Conservation (phyloP, 305 asterid species). For the Fraxinus platypoda region DNA sequence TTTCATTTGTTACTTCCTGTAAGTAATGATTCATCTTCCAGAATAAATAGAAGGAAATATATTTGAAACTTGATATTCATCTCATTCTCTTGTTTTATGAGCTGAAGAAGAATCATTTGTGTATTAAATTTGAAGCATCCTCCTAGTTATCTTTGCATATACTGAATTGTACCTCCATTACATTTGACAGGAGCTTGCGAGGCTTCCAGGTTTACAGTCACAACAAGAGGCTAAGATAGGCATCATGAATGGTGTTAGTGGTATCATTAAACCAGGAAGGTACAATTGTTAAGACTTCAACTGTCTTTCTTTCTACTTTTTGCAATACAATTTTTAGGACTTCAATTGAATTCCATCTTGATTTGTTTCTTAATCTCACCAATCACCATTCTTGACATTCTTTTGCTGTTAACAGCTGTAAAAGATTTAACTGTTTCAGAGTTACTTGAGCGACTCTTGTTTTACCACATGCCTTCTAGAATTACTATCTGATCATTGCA, state of each 20-base stretch:
- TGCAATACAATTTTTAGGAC: background rate
- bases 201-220: constrained; percentile 52
- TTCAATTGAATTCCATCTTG: background rate
- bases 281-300: constrained; percentile 12
- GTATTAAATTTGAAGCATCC: background rate
- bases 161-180: constrained; percentile 10
- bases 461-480: background rate
- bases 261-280: constrained; percentile 74
- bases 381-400: background rate
- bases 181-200: constrained; percentile 44
- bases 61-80: constrained; percentile 2
- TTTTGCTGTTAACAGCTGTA: constrained; percentile 1
- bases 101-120: background rate
- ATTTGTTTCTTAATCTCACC: background rate
- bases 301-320: background rate
- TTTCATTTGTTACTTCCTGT: background rate
- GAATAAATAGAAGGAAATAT: background rate
- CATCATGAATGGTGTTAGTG: constrained; percentile 58
- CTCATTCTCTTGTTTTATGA: background rate
- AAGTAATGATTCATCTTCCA: background rate
- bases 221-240: constrained; percentile 42
- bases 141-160: background rate
- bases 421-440: background rate
- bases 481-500: background rate
- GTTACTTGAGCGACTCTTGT: background rate